Percentiles rank a stretch among this genome's conserved stretches.
Conservation (phyloP, 768 basidiomycete species). For the Aureoboletus auriporus region DNA sequence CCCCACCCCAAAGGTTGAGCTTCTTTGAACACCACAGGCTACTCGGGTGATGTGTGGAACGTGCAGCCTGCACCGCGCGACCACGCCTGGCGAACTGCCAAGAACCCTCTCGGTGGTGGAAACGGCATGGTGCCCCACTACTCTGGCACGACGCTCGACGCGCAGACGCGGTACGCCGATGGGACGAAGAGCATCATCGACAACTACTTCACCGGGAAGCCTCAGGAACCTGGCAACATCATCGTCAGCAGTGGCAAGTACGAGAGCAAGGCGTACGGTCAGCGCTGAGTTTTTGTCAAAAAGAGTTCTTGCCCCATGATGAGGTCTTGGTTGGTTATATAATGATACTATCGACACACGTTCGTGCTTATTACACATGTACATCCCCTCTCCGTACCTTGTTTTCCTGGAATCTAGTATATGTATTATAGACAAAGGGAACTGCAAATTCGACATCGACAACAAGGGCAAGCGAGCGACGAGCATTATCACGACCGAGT, state of each 20-base stretch:
- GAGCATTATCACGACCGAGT: too few relatives aligned
- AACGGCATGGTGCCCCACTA: constrained; percentile 89
- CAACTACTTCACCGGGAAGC: constrained; percentile 56
- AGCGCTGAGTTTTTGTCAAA: constrained; percentile 3
- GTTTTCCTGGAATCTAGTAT: too few relatives aligned
- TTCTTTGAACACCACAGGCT: constrained; percentile 9
- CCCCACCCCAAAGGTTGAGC: too few relatives aligned
- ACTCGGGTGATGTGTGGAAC: constrained; percentile 71
- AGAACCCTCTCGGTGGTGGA: constrained; percentile 75
- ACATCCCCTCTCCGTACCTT: too few relatives aligned
- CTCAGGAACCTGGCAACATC: constrained; percentile 76
- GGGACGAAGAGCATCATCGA: constrained; percentile 68
- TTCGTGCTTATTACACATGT: too few relatives aligned
- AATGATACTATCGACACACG: too few relatives aligned
- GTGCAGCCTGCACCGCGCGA: constrained; percentile 82
- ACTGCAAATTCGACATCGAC: too few relatives aligned
- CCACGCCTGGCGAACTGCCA: constrained; percentile 80
- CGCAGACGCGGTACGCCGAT: constrained; percentile 77
- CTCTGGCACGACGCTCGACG: constrained; percentile 85
- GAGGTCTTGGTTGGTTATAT: too few relatives aligned
- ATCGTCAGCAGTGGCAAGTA: constrained; percentile 68
- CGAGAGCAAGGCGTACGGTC: constrained; percentile 43
- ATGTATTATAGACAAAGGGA: too few relatives aligned
- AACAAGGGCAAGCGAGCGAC: too few relatives aligned
- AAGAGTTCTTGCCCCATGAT: too few relatives aligned